These are phyloP conservation scores for Arachis monticola DNA, from an alignment of 331 rosid species.

Conservation along the genomic window DNA sequence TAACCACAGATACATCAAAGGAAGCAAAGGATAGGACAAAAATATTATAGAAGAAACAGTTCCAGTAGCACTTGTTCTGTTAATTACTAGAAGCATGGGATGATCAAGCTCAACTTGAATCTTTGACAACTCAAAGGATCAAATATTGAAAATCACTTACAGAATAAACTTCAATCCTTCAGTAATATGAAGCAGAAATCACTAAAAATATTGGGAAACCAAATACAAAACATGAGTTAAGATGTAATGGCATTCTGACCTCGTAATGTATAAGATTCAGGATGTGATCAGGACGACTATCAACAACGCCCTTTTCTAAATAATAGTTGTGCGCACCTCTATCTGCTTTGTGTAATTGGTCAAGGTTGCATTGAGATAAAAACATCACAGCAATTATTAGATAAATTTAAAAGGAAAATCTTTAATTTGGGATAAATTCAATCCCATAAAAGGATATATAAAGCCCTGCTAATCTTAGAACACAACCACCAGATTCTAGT, in stretches of 20 bases:
- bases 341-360: conserved; percentile 74
- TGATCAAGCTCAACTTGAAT: not conserved
- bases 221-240: conserved; percentile 20
- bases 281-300: conserved; percentile 81
- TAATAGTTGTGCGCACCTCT: conserved; percentile 91
- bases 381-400: conserved; percentile 21
- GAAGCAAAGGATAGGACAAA: not conserved
- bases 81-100: not conserved
- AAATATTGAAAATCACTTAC: not conserved
- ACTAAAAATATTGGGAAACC: not conserved
- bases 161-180: conserved; percentile 1
- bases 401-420: not conserved
- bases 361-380: conserved; percentile 51
- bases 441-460: conserved; percentile 80
- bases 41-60: conserved; percentile 2
- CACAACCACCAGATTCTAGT: conserved; percentile 75
- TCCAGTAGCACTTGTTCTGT: not conserved
- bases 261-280: conserved; percentile 84
- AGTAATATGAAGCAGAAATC: not conserved
- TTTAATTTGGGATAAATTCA: conserved; percentile 34
- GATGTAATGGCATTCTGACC: conserved; percentile 51
- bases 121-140: not conserved
- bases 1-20: not conserved
- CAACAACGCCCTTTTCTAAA: conserved; percentile 79
- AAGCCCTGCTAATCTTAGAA: conserved; percentile 91